Percentiles rank a stretch among this genome's conserved stretches.
Conservation (phyloP, 805 yeast species). For the Vanderwaltozyma verrucispora region DNA sequence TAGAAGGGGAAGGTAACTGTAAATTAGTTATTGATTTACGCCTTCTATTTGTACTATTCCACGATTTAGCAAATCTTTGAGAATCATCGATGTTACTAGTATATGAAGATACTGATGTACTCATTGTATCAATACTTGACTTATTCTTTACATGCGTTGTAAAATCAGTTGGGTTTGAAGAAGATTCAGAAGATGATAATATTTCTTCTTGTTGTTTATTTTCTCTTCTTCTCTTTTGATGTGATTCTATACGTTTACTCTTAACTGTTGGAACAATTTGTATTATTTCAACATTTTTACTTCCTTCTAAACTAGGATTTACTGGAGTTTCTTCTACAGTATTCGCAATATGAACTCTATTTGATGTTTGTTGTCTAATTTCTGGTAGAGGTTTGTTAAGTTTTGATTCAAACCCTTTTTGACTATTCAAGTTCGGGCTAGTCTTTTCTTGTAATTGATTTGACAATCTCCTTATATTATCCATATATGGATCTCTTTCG, state of each 20-base stretch:
- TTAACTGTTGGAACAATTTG: neutral
- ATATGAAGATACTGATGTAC: conserved; percentile 26
- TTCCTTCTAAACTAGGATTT: neutral
- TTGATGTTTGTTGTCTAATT: neutral
- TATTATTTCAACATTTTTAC: no score
- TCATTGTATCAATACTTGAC: conserved; percentile 25
- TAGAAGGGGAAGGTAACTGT: conserved; percentile 5
- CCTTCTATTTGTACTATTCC: conserved; percentile 28
- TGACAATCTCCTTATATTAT: conserved; percentile 23
- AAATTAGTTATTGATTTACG: conserved; percentile 19
- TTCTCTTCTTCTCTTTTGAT: neutral
- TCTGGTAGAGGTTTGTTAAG: neutral
- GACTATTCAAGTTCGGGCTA: neutral
- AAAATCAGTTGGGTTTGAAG: conserved; percentile 27
- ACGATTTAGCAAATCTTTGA: conserved; percentile 27
- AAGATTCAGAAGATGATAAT: conserved; percentile 17
- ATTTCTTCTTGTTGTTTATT: conserved; percentile 2
- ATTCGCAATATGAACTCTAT: neutral
- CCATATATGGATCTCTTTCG: conserved; percentile 12
- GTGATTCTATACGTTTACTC: neutral
- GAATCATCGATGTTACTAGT: conserved; percentile 26
- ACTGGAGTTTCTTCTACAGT: neutral
- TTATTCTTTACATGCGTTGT: conserved; percentile 20
- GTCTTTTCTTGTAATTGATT: conserved; percentile 14
- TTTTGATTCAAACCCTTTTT: neutral